Evolutionary conservation across 2,329 filamentous ascomycete genomes (phyloP), one percentile per base, ranked within the genome.

Genomic region (Aspergillus sp.): DNA sequence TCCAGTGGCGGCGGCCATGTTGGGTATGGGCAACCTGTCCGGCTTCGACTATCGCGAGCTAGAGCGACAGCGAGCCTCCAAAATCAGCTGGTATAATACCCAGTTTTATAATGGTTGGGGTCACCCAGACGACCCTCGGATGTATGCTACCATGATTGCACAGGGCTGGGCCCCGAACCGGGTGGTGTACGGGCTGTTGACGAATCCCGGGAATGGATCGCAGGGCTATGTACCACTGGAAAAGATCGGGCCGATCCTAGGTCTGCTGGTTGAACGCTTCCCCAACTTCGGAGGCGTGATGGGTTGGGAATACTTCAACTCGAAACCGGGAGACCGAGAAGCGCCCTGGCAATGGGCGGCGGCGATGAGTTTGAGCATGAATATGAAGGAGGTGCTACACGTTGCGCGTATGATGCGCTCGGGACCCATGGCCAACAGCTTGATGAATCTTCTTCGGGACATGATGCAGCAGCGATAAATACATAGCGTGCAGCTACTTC

Each of bases 21-120:
- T 91, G 30, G 77, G 83, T 10, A 77, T 88, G 25, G 74, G 75
- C 13, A 83, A 89, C 42, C 82, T 96, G 3, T 92, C 89, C 61
- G 93, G 92, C 0, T 96, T 96, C 75, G 84, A 87, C 72, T 96
- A 96, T 75, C 82, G 86, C 48, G 81, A 87, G 10, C 83, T 97
- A 2, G 91, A 96, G 72, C 81, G 83, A 10, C 82, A 86, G 74
- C 82, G 86, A 5, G 88, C 88, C 0, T 76, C 75, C 15, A 83
- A 88, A 47, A 90, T 96, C 27, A 82, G 83, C 2, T 97, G 92
- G 86, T 96, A 96, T 75, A 96, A 96, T 72, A 83, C 89, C 5
- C 93, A 97, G 72, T 96, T 96, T 76, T 97, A 97, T 81, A 95
- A 90, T 71, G 92, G 92, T 1, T 97, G 91, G 88, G 91, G 91